Evolutionary conservation across 371 early-diverging fungal species (phyloP), one percentile per base, ranked within the genome.

Genomic region (Mucor circinelloides): DNA sequence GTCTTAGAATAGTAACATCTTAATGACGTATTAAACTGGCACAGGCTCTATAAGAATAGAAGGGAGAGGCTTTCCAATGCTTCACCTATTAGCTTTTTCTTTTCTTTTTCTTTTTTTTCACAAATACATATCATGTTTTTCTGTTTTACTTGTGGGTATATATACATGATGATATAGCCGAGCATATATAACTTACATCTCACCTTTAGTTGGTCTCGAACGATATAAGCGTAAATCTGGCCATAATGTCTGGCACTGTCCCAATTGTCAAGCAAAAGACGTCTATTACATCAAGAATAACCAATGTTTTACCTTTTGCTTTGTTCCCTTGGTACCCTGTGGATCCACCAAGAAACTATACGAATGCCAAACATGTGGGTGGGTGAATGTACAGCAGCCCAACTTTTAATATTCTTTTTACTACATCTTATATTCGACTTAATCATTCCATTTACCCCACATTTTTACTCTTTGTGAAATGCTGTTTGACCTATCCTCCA

Each of bases 221-320:
- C 69, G 73, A 21, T 76, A 79, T 57, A 78, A 79, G 27, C 79
- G 81, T 46, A 75, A 71, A 65, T 70, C 74, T 25, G 67, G 71
- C 25, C 44, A 73, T 27, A 58, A 70, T 32, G 77, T 77, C 15
- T 83, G 73, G 74, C 70, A 73, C 36, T 83, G 84, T 65, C 84
- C 84, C 6, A 77, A 76, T 61, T 83, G 84, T 57, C 77, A 78
- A 10, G 81, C 81, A 6, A 63, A 71, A 36, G 75, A 75, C 59
- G 84, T 83, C n/a, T 69, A 78, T 28, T 69, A 64, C 21, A 73
- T 78, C 27, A 81, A 79, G 36, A 59, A 68, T 3, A 80, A 80
- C 55, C 67, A 83, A 28, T 83, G 81, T 62, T 83, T 83, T 60
- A 83, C 84, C 0, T 79, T 83, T 54, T 83, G 81, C 66, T 83